phyloP scores from a whole-genome alignment of 345 rosid species.

The Salix viminalis region DNA sequence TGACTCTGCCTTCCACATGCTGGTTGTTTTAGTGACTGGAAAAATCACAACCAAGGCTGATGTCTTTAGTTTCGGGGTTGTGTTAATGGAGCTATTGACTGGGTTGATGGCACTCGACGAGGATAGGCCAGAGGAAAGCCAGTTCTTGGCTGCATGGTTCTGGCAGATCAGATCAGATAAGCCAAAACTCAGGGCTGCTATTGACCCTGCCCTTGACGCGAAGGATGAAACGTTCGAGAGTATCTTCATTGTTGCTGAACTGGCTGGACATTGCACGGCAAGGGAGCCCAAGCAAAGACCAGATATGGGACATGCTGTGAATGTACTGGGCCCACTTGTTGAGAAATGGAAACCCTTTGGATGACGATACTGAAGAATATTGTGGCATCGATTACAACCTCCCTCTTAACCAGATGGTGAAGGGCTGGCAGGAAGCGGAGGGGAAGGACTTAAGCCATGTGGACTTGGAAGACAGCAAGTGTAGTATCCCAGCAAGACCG shows the following conservation, averaged over 20 bases:
- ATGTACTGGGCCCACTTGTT: constrained; percentile 58
- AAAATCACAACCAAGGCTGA: constrained; percentile 76
- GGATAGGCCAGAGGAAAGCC: constrained; percentile 68
- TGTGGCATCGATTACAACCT: constrained; percentile 75
- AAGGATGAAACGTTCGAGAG: constrained; percentile 56
- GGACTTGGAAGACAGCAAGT: constrained; percentile 60
- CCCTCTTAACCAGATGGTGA: constrained; percentile 73
- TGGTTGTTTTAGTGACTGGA: constrained; percentile 50
- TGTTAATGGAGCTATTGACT: constrained; percentile 66
- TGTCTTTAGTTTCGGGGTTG: constrained; percentile 77
- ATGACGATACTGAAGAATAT: constrained; percentile 52
- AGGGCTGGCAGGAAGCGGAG: constrained; percentile 78
- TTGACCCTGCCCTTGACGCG: constrained; percentile 49
- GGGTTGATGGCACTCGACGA: constrained; percentile 70
- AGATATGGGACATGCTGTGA: constrained; percentile 73
- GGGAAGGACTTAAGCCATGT: constrained; percentile 55
- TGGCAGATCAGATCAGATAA: constrained; percentile 57
- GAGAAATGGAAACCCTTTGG: constrained; percentile 70
- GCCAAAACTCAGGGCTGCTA: constrained; percentile 52
- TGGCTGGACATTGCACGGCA: constrained; percentile 76
- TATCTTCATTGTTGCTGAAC: constrained; percentile 49
- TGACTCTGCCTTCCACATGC: constrained; percentile 2
- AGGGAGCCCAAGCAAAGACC: constrained; percentile 72
- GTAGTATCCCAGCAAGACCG: constrained; percentile 70
- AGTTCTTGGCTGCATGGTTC: constrained; percentile 68